Base-by-base conservation (phyloP, 2,329 filamentous ascomycete genomes). In the Mariannaea sp. region DNA sequence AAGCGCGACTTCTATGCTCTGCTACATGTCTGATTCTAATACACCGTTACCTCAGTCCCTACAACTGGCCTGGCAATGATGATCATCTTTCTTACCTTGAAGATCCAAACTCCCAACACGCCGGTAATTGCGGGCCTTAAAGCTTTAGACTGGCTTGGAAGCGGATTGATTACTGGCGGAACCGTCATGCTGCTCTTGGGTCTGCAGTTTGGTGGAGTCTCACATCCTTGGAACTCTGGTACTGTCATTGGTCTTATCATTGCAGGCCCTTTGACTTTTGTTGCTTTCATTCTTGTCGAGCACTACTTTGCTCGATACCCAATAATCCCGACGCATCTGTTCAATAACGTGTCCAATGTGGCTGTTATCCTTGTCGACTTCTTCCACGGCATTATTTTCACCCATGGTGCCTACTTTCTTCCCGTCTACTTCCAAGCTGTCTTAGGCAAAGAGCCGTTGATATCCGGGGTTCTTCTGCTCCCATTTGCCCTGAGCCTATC, bases 131-230 rank as follows among this genome's bases (percentile, higher is more conserved):
- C 26, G 9, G 36, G 46, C 10, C 32, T 49, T n/a, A 41, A 41
- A 29, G 35, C 46, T 3, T 20, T 49, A 10, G 46, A 41, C 46
- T 49, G 35, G 26, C 26, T 41, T 33, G 46, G 36, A 9, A 49
- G 35, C 17, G 17, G 24, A 2, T 32, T 20, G 5, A 49, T 41
- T 13, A 41, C 38, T n/a, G 26, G 46, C 7, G 38, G 46, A 6
- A 35, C 46, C 3, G 26, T 30, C 45, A 49, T 49, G 45, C 24
- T 49, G 3, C 36, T 49, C 7, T 35, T 40, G 3, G 45, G 45
- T 7, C 45, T 49, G 7, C 35, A 49, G 14, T 41, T 40, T 33
- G 35, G 45, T 14, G 45, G 36, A 13, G 36, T 32, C 13, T 14
- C 17, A 7, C 36, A 41, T 22, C 13, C 16, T 7, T 49, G 45